phyloP scores from a whole-genome alignment of 2,329 filamentous ascomycete genomes.

The Fusarium oligoseptatum region DNA sequence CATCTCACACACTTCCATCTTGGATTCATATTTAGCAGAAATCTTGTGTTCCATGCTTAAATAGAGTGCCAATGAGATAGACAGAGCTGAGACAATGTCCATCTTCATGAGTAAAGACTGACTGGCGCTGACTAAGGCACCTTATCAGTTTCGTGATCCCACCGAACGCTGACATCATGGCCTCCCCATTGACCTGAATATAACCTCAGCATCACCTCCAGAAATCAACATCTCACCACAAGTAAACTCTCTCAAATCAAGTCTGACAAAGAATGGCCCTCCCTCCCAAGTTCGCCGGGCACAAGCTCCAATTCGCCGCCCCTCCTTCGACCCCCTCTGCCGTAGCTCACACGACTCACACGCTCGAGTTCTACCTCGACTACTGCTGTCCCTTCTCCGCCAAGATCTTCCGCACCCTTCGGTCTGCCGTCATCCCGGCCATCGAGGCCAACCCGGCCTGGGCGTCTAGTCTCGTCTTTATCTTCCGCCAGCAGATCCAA shows the following conservation, averaged over 20 bases:
- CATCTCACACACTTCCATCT: not conserved
- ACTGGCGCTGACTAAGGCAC: constrained; percentile 32
- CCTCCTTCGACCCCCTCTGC: constrained; percentile 51
- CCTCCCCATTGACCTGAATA: constrained; percentile 9
- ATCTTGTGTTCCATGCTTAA: not conserved
- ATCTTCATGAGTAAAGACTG: not conserved
- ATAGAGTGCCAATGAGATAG: not conserved
- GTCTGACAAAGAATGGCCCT: constrained; percentile 75
- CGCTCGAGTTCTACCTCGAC: constrained; percentile 80
- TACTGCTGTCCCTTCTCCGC: constrained; percentile 86
- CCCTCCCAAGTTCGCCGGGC: constrained; percentile 81
- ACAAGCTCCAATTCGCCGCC: constrained; percentile 69
- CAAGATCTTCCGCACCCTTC: constrained; percentile 82
- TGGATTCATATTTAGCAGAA: not conserved
- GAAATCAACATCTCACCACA: not conserved
- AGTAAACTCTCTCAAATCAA: not conserved
- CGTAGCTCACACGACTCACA: constrained; percentile 65
- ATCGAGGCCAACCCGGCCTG: constrained; percentile 72
- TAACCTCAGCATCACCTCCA: constrained; percentile 7
- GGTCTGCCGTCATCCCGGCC: constrained; percentile 72
- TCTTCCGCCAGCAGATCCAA: constrained; percentile 93
- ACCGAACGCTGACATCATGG: constrained; percentile 32
- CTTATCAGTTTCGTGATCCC: constrained; percentile 24
- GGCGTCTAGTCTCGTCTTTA: constrained; percentile 72
- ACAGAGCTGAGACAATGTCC: not conserved